Conservation (phyloP, 768 basidiomycete genomes). For the Termitomyces sp. region DNA sequence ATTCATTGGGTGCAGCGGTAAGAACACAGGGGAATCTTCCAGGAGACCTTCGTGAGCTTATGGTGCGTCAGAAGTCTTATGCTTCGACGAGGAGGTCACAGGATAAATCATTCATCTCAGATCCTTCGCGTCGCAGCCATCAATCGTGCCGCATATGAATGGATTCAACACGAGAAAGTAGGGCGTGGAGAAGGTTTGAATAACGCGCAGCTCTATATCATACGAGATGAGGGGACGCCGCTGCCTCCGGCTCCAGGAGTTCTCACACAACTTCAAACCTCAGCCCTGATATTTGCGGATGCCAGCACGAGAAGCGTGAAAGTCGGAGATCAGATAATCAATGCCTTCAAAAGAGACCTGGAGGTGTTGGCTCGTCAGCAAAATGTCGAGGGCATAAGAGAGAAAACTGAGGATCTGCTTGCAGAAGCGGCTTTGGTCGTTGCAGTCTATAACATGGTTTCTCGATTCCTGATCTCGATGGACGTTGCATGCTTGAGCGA, state of each 20-base stretch:
- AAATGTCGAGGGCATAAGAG: slow-evolving; percentile 19
- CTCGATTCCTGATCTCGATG: slow-evolving; percentile 54
- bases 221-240: slow-evolving; percentile 42
- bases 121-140: slow-evolving; percentile 46
- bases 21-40: slow-evolving; percentile 41
- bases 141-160: slow-evolving; percentile 46
- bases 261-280: slow-evolving; percentile 41
- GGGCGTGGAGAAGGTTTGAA: slow-evolving; percentile 46
- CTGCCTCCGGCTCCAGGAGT: slow-evolving; percentile 31
- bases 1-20: slow-evolving; percentile 42
- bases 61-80: slow-evolving; percentile 25
- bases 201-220: slow-evolving; percentile 45
- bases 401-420: slow-evolving; percentile 35
- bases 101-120: slow-evolving; percentile 17
- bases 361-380: slow-evolving; percentile 16
- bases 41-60: slow-evolving; percentile 44
- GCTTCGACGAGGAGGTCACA: background rate
- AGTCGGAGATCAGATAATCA: slow-evolving; percentile 35
- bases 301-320: slow-evolving; percentile 44
- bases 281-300: slow-evolving; percentile 54
- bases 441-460: slow-evolving; percentile 64
- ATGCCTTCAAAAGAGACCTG: slow-evolving; percentile 34
- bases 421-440: slow-evolving; percentile 51
- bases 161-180: slow-evolving; percentile 51
- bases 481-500: slow-evolving; percentile 54